phyloP scores from a whole-genome alignment of 148 eudicot species.

The Chenopodium quinoa region DNA sequence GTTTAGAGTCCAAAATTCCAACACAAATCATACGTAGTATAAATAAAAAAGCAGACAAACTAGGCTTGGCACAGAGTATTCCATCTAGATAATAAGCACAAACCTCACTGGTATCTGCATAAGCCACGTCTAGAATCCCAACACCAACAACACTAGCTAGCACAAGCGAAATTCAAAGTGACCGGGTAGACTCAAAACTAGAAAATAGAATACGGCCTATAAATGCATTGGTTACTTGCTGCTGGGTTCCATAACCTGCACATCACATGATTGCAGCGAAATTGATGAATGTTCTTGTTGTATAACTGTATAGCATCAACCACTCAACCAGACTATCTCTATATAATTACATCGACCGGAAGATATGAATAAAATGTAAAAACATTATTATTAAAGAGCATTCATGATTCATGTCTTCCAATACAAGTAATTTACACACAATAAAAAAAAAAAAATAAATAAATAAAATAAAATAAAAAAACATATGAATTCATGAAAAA shows the following conservation, averaged over 20 bases:
- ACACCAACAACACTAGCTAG: conserved; percentile 71
- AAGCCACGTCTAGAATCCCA: conserved; percentile 52
- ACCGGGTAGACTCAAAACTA: conserved; percentile 25
- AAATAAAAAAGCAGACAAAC: not conserved
- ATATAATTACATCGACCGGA: not conserved
- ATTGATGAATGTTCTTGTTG: not conserved
- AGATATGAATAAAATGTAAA: not conserved
- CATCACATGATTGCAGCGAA: conserved; percentile 8
- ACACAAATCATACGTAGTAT: not conserved
- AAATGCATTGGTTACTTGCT: conserved; percentile 29
- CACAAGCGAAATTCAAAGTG: conserved; percentile 38
- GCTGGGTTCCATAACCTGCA: conserved; percentile 42
- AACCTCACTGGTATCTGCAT: conserved; percentile 86
- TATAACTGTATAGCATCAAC: not conserved
- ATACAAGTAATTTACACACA: not conserved
- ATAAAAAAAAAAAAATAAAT: not conserved
- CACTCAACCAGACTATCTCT: not conserved
- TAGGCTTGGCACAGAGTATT: not conserved
- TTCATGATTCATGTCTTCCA: not conserved
- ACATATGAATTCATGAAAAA: not conserved
- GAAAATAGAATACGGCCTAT: conserved; percentile 24
- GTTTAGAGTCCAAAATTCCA: not conserved
- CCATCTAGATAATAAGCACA: conserved; percentile 12
- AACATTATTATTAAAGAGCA: not conserved
- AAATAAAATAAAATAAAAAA: not conserved